Evolutionary conservation across 768 basidiomycete genomes (phyloP).

Genomic region (Tricholoma sp.): DNA sequence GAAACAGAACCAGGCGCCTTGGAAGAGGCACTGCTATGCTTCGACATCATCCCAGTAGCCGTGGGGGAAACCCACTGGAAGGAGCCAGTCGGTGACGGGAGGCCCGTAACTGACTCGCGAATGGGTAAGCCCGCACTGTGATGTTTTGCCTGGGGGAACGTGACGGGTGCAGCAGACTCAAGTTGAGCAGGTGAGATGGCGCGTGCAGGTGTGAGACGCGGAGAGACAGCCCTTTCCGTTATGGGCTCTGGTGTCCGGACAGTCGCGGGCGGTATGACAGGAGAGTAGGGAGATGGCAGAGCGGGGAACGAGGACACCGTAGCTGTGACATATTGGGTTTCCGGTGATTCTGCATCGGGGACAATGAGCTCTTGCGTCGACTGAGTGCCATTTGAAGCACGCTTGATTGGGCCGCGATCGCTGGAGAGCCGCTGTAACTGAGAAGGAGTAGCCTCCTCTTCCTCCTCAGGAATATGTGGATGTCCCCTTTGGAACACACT

Average conservation of each 20-base stretch:
- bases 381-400: not conserved
- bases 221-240: not conserved
- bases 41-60: constrained; percentile 25
- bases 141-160: constrained; percentile 7
- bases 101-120: constrained; percentile 23
- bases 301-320: constrained; percentile 25
- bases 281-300: constrained; percentile 15
- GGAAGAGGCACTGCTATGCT: constrained; percentile 34
- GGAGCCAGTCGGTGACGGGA: constrained; percentile 18
- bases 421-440: constrained; percentile 8
- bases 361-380: constrained; percentile 17
- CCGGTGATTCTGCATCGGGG: constrained; percentile 24
- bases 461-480: constrained; percentile 66
- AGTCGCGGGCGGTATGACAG: not conserved
- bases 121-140: constrained; percentile 19
- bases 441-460: constrained; percentile 38
- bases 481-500: constrained; percentile 39
- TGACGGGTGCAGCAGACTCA: constrained; percentile 18
- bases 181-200: constrained; percentile 25
- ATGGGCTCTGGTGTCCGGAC: constrained; percentile 2
- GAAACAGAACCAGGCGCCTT: constrained; percentile 8
- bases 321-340: constrained; percentile 33
- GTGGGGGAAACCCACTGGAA: constrained; percentile 11
- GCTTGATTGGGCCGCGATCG: constrained; percentile 2
- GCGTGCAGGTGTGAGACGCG: constrained; percentile 5